Percentiles rank a stretch among this genome's conserved stretches.
Conservation (phyloP, 495 filamentous ascomycete genomes). For the Lasiosphaeria ovina region DNA sequence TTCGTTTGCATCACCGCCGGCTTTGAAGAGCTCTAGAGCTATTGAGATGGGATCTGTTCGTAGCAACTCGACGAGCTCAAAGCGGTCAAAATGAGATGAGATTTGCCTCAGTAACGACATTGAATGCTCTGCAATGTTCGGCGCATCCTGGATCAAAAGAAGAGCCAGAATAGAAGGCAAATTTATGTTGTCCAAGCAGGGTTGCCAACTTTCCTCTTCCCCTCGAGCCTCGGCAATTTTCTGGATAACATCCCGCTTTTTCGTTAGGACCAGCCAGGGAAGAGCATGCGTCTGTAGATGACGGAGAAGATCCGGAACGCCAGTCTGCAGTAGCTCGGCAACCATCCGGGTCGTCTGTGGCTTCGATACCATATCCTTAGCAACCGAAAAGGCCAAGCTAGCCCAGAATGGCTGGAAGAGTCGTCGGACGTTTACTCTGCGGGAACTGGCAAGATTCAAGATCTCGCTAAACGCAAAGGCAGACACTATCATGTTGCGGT, state of each 20-base stretch:
- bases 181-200: slow-evolving; percentile 60
- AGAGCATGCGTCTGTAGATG: slow-evolving; percentile 77
- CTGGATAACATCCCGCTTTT: slow-evolving; percentile 73
- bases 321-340: slow-evolving; percentile 73
- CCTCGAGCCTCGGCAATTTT: slow-evolving; percentile 74
- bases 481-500: slow-evolving; percentile 74
- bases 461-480: slow-evolving; percentile 74
- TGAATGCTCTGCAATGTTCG: slow-evolving; percentile 63
- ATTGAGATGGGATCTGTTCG: slow-evolving; percentile 71
- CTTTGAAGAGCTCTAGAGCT: slow-evolving; percentile 81
- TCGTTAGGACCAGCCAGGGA: slow-evolving; percentile 77
- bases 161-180: slow-evolving; percentile 75
- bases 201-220: slow-evolving; percentile 40
- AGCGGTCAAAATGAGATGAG: slow-evolving; percentile 64
- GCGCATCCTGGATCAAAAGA: slow-evolving; percentile 67
- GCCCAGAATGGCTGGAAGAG: slow-evolving; percentile 86
- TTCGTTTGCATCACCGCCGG: slow-evolving; percentile 66
- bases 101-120: slow-evolving; percentile 65
- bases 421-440: slow-evolving; percentile 56
- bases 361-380: slow-evolving; percentile 73
- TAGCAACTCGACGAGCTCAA: slow-evolving; percentile 65
- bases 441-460: slow-evolving; percentile 61
- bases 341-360: slow-evolving; percentile 80
- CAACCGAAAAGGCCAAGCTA: slow-evolving; percentile 71
- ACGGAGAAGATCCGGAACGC: slow-evolving; percentile 68